These are phyloP conservation scores for Xerocomus spinulosus DNA, from an alignment of 768 basidiomycete species.

Conservation along the genomic window DNA sequence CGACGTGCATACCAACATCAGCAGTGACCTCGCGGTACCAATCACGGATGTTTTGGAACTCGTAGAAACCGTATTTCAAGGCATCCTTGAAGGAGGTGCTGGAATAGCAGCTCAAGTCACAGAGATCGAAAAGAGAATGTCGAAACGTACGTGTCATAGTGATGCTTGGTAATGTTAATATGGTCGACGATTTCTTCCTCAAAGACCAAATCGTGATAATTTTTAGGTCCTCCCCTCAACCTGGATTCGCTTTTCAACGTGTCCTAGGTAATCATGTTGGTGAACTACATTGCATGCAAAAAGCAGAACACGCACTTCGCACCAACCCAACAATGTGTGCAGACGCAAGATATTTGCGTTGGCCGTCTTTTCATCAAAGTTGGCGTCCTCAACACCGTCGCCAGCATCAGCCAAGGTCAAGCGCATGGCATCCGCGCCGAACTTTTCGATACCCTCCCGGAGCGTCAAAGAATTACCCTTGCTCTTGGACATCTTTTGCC, in stretches of 20 bases:
- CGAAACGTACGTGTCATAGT: constrained; percentile 71
- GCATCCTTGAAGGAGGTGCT: constrained; percentile 97
- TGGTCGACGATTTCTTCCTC: constrained; percentile 87
- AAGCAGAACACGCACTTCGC: constrained; percentile 57
- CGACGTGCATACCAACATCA: constrained; percentile 87
- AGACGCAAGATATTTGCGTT: constrained; percentile 94
- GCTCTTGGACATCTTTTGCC: constrained; percentile 98
- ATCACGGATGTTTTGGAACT: constrained; percentile 85
- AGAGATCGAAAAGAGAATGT: not conserved
- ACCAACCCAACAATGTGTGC: constrained; percentile 88
- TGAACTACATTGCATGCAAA: not conserved
- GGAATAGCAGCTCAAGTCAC: not conserved
- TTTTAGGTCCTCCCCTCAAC: constrained; percentile 68
- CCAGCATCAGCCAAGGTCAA: constrained; percentile 93
- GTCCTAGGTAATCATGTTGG: constrained; percentile 49
- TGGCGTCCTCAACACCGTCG: constrained; percentile 96
- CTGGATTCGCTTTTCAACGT: constrained; percentile 66
- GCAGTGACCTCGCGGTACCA: constrained; percentile 94
- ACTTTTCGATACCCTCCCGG: constrained; percentile 84
- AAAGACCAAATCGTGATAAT: constrained; percentile 86
- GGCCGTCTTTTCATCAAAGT: constrained; percentile 97
- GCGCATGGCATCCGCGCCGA: constrained; percentile 93
- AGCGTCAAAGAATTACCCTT: constrained; percentile 94
- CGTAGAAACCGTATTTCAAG: constrained; percentile 92
- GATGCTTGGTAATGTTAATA: constrained; percentile 73